These are phyloP conservation scores for Pelargonium myrrhifolium DNA, from an alignment of 441 rosid species.

Conservation along the genomic window DNA sequence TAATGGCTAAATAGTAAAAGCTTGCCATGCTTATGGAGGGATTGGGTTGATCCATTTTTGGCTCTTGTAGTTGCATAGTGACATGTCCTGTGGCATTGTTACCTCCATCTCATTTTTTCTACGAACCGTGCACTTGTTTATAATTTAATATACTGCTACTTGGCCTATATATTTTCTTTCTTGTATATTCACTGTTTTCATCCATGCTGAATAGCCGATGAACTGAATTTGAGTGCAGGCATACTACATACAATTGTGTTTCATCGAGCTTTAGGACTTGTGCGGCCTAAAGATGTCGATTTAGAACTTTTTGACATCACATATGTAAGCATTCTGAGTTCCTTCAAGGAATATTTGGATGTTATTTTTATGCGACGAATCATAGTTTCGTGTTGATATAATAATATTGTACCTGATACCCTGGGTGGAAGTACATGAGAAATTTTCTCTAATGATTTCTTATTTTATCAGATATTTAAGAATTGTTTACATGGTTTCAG, in stretches of 20 bases:
- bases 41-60: no score
- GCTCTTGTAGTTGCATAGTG: no score
- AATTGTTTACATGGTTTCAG: not conserved
- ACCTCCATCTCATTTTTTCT: no score
- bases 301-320: constrained; percentile 85
- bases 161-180: not conserved
- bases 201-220: constrained; percentile 3
- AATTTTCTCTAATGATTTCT: not conserved
- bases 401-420: not conserved
- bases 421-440: not conserved
- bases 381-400: not conserved
- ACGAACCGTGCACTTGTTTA: no score
- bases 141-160: no score
- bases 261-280: constrained; percentile 84
- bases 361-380: not conserved
- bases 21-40: no score
- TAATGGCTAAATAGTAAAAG: no score
- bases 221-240: constrained; percentile 42
- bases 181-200: not conserved
- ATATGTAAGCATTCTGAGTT: constrained; percentile 45
- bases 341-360: constrained; percentile 4
- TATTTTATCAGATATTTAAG: not conserved
- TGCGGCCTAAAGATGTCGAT: constrained; percentile 84
- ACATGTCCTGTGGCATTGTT: no score
- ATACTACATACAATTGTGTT: constrained; percentile 78